These are phyloP conservation scores for Raffaelea albimanens DNA, from an alignment of 2,329 filamentous ascomycete genomes.

Conservation along the genomic window DNA sequence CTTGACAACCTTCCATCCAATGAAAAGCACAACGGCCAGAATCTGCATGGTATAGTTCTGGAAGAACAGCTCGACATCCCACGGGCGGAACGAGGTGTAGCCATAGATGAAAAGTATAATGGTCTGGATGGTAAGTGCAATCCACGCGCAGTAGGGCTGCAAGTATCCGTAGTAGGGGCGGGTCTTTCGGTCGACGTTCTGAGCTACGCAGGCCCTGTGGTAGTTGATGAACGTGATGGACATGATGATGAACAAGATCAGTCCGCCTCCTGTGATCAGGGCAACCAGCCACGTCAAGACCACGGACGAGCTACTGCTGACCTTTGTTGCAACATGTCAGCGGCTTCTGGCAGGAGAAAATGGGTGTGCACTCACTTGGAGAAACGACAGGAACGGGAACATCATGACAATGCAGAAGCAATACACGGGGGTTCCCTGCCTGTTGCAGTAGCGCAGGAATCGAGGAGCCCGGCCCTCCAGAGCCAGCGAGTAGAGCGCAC, in stretches of 20 bases:
- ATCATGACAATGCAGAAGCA: neutral
- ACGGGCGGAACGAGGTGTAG: conserved; percentile 38
- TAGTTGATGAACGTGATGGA: conserved; percentile 27
- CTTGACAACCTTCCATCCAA: conserved; percentile 54
- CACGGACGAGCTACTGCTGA: conserved; percentile 20
- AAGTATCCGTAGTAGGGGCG: conserved; percentile 26
- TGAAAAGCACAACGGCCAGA: conserved; percentile 40
- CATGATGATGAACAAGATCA: conserved; percentile 30
- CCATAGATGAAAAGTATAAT: conserved; percentile 30
- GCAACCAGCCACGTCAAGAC: conserved; percentile 30
- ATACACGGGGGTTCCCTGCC: neutral
- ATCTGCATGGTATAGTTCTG: conserved; percentile 48
- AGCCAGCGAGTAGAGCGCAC: conserved; percentile 47
- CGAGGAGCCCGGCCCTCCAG: neutral
- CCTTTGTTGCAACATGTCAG: no score
- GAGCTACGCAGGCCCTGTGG: conserved; percentile 23
- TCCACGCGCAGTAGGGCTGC: conserved; percentile 27
- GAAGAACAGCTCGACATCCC: conserved; percentile 37
- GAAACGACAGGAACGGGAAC: neutral
- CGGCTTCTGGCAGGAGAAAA: no score
- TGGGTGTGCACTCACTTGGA: neutral
- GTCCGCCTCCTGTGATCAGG: conserved; percentile 25
- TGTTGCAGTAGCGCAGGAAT: neutral
- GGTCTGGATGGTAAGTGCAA: conserved; percentile 8
- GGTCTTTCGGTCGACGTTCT: conserved; percentile 20